Evolutionary conservation across 306 rosid species (phyloP).

Genomic region (Casuarina cunninghamiana): DNA sequence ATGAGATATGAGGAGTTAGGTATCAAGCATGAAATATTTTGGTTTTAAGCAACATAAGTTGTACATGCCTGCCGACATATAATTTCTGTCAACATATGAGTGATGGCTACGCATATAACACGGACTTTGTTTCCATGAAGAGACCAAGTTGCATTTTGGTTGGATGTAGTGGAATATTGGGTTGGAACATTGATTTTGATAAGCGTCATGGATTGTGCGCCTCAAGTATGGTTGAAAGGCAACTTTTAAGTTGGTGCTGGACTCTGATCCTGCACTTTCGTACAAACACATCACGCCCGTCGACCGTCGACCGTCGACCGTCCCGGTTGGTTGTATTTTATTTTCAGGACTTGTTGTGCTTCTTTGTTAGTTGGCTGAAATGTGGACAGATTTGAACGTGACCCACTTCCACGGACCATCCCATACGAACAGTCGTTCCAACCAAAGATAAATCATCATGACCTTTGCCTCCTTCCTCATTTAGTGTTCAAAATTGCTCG

Average conservation of each 20-base stretch:
- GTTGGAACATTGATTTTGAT: not conserved
- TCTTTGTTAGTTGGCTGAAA: not conserved
- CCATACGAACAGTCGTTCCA: not conserved
- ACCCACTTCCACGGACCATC: not conserved
- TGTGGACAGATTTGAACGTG: not conserved
- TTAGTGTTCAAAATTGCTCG: too few relatives aligned
- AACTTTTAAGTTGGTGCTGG: conserved; percentile 5
- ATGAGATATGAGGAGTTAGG: too few relatives aligned
- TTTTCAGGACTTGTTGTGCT: not conserved
- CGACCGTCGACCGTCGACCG: not conserved
- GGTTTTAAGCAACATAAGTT: too few relatives aligned
- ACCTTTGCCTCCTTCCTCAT: not conserved
- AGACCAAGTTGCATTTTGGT: too few relatives aligned
- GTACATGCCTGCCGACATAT: too few relatives aligned
- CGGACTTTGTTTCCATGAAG: too few relatives aligned
- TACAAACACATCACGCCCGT: too few relatives aligned
- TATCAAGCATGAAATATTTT: too few relatives aligned
- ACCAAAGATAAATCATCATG: not conserved
- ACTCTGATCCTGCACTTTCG: not conserved
- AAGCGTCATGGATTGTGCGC: not conserved
- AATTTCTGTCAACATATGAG: too few relatives aligned
- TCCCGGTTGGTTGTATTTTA: not conserved
- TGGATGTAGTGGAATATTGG: not conserved
- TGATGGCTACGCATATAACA: too few relatives aligned
- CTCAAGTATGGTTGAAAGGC: not conserved